These are phyloP conservation scores for Xylaria venustula DNA, from an alignment of 495 filamentous ascomycete genomes.

Conservation along the genomic window DNA sequence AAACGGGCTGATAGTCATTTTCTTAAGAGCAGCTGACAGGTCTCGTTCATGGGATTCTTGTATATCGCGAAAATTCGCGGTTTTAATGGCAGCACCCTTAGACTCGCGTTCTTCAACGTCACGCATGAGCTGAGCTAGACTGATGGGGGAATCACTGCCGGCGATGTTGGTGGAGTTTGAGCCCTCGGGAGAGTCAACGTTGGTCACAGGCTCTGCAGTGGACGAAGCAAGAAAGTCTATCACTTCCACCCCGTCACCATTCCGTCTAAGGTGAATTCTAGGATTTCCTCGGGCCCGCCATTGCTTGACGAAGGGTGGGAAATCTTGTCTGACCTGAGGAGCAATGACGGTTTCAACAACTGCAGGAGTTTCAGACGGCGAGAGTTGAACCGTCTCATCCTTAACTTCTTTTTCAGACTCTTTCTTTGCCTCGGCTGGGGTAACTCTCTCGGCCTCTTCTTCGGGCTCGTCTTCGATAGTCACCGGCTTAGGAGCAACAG, in stretches of 20 bases:
- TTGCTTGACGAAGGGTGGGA: conserved; percentile 22
- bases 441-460: not conserved
- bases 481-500: conserved; percentile 36
- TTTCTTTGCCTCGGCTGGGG: not conserved
- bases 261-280: conserved; percentile 22
- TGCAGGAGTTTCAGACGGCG: not conserved
- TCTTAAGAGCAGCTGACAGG: no score
- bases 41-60: no score
- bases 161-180: not conserved
- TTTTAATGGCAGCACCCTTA: no score
- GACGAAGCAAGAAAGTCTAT: conserved; percentile 21
- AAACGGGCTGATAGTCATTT: no score
- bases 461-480: conserved; percentile 43
- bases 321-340: conserved; percentile 19
- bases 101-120: conserved; percentile 22
- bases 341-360: conserved; percentile 17
- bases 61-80: no score
- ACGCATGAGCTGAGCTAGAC: conserved; percentile 15
- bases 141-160: not conserved
- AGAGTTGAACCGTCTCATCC: conserved; percentile 8
- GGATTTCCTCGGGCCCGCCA: conserved; percentile 26
- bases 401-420: not conserved
- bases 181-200: conserved; percentile 1
- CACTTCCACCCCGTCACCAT: conserved; percentile 21
- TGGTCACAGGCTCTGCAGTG: conserved; percentile 6